Percentiles rank a stretch among this genome's conserved stretches.
phyloP scores from a whole-genome alignment of 805 yeast species.

The Maudiozyma barnettii region DNA sequence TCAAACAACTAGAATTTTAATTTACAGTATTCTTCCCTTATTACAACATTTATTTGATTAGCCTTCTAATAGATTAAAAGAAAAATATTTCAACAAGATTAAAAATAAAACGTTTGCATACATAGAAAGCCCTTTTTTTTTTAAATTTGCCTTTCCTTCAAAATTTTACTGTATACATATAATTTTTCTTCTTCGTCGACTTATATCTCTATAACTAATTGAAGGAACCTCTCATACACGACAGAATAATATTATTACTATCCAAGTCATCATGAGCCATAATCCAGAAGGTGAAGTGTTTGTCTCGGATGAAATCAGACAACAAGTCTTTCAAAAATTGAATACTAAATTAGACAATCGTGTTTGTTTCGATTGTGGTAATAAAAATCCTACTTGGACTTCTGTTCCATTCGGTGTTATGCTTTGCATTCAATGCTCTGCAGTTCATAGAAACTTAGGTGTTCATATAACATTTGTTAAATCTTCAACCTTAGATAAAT shows the following conservation, averaged over 20 bases:
- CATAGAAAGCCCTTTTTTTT: too few species aligned
- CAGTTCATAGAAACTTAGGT: slow-evolving; percentile 91
- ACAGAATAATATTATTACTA: neutral
- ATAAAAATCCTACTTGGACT: slow-evolving; percentile 96
- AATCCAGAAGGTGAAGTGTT: slow-evolving; percentile 26
- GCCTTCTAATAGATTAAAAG: too few species aligned
- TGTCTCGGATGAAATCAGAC: slow-evolving; percentile 63
- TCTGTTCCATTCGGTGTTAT: slow-evolving; percentile 93
- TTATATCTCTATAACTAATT: too few species aligned
- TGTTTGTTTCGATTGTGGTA: slow-evolving; percentile 86
- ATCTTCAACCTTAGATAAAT: slow-evolving; percentile 83
- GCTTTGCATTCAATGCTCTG: slow-evolving; percentile 88
- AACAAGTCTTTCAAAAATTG: slow-evolving; percentile 52
- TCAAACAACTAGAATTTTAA: too few species aligned
- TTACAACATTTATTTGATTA: too few species aligned
- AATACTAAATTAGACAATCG: slow-evolving; percentile 63
- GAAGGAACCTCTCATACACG: neutral
- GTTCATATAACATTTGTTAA: slow-evolving; percentile 94
- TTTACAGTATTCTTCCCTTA: too few species aligned
- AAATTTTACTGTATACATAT: too few species aligned
- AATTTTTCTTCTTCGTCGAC: too few species aligned
- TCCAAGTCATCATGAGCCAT: slow-evolving; percentile 12
- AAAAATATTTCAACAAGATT: too few species aligned
- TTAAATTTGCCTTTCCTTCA: too few species aligned
- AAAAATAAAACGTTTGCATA: too few species aligned